A percentile compares a stretch with the other conserved stretches of the same genome.
Evolutionary conservation across 805 yeast genomes (phyloP).

Genomic region (Starmera caribaea): DNA sequence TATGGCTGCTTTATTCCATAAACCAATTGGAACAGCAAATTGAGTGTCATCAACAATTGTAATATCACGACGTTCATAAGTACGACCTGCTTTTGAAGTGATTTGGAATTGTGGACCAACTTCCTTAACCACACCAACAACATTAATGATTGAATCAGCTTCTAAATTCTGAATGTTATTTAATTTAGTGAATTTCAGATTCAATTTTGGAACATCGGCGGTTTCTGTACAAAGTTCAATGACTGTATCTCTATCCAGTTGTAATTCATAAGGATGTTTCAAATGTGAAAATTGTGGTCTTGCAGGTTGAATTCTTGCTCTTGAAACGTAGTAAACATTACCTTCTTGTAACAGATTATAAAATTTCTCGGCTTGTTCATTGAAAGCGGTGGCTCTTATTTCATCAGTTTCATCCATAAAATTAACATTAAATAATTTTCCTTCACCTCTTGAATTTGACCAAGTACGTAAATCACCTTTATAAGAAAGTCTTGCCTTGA

Average conservation of each 20-base stretch:
- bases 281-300: conserved; percentile 80
- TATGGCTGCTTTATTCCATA: conserved; percentile 85
- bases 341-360: conserved; percentile 78
- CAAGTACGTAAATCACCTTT: conserved; percentile 85
- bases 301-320: conserved; percentile 72
- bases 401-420: conserved; percentile 93
- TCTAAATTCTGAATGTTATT: conserved; percentile 58
- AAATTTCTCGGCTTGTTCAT: conserved; percentile 73
- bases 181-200: conserved; percentile 67
- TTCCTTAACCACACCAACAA: conserved; percentile 74
- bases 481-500: conserved; percentile 83
- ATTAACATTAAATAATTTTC: conserved; percentile 81
- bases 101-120: conserved; percentile 71
- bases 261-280: conserved; percentile 81
- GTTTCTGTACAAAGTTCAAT: conserved; percentile 59
- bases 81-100: conserved; percentile 83
- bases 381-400: conserved; percentile 91
- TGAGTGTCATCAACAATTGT: conserved; percentile 79
- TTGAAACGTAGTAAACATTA: conserved; percentile 75
- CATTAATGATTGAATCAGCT: conserved; percentile 69
- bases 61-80: conserved; percentile 87
- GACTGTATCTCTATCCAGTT: conserved; percentile 68
- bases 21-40: conserved; percentile 64
- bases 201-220: conserved; percentile 67
- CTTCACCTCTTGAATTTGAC: conserved; percentile 81